Base-by-base conservation (phyloP, 2,329 filamentous ascomycete genomes). In the Botrytis pseudocinerea region DNA sequence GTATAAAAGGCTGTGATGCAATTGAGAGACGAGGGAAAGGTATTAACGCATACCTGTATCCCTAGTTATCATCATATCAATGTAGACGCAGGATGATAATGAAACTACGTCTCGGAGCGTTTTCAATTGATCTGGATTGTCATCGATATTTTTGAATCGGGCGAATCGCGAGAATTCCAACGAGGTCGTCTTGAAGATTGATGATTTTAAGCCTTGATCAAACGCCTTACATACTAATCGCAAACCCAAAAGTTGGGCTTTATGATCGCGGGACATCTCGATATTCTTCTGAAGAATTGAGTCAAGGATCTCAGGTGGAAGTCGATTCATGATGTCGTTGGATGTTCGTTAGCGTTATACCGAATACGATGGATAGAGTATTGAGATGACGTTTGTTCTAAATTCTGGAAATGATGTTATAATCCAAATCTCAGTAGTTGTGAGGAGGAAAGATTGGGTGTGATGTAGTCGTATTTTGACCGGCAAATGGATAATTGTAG, bases 1-100 rank as follows among this genome's bases (percentile, higher is more conserved):
- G 42, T 4, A 25, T 14, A 25, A 68, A 38, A 40, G 32, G 48
- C 32, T 28, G 38, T 18, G 61, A 69, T 22, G 14, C 9, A n/a
- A 16, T 46, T 10, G 18, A n/a, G 4, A 20, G 10, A 18, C 6
- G 51, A 57, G n/a, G n/a, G 14, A 9, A 28, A 28, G n/a, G 16
- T 9, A 18, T 46, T 10, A 14, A 28, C 7, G 38, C 65, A 76
- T 80, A 87, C 86, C 78, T 70, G 87, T 85, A 76, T 88, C 86
- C 76, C 86, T 83, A 54, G 88, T 79, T 25, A 87, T 82, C 84
- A 86, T 87, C 78, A 88, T 79, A 76, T 88, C 86, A 65, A 88
- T 81, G 73, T 85, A 86, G 7, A 88, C 76, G 44, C 85, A 83
- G 76, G 84, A 84, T 81, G 85, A 86, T n/a, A 85, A 80, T 44